Percentiles rank a stretch among this genome's conserved stretches.
Conservation (phyloP, 768 basidiomycete species). For the Pisolithus marmoratus region DNA sequence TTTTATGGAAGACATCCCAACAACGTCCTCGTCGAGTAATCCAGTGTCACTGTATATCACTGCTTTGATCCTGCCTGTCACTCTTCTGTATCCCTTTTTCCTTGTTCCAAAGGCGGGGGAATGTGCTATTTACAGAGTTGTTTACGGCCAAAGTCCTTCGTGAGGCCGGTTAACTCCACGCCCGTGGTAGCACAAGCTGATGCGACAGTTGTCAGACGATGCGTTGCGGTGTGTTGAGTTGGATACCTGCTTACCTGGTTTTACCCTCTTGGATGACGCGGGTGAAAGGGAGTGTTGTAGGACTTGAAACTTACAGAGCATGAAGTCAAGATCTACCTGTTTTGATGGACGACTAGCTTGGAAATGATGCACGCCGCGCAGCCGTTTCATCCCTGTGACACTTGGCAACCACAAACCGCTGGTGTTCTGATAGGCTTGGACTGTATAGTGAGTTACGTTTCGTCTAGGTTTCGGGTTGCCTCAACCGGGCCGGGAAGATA, state of each 20-base stretch:
- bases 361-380: slow-evolving; percentile 10
- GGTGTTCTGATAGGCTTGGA: slow-evolving; percentile 44
- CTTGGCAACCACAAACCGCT: slow-evolving; percentile 34
- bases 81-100: slow-evolving; percentile 53
- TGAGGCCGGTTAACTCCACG: slow-evolving; percentile 51
- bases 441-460: slow-evolving; percentile 46
- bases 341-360: too few relatives aligned
- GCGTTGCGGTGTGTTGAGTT: neutral
- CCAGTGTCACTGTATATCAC: too few relatives aligned
- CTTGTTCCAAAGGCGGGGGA: slow-evolving; percentile 42
- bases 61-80: slow-evolving; percentile 40
- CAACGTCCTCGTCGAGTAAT: slow-evolving; percentile 32
- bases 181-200: slow-evolving; percentile 49
- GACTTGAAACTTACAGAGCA: neutral
- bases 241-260: neutral
- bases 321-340: too few relatives aligned
- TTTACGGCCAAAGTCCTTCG: slow-evolving; percentile 62
- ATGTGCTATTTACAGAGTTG: slow-evolving; percentile 57
- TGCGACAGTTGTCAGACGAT: slow-evolving; percentile 7
- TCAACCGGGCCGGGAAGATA: slow-evolving; percentile 32
- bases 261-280: slow-evolving; percentile 38
- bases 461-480: slow-evolving; percentile 50
- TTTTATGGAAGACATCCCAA: too few relatives aligned
- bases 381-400: slow-evolving; percentile 48
- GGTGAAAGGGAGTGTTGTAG: slow-evolving; percentile 49